Base-by-base conservation (phyloP, 2,329 filamentous ascomycete species). In the Epicoccum nigrum region DNA sequence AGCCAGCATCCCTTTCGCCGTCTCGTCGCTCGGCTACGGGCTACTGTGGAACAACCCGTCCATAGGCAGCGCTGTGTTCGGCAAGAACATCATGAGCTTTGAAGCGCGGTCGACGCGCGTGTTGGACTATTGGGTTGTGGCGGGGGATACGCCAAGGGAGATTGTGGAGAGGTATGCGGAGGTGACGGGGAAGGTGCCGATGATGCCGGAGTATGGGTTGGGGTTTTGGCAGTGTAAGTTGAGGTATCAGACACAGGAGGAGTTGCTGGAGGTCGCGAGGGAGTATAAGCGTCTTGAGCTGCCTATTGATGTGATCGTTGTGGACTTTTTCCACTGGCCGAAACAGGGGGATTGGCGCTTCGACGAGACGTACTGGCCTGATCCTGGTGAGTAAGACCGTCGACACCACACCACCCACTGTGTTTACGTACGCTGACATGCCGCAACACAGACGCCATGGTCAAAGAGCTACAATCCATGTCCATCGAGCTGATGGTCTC, bases 171-270 rank as follows among this genome's bases (percentile, higher is more conserved):
- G 79, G 0, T 88, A 87, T 58, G 79, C 81, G 0, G 69, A 70
- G 4, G 82, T 76, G 1, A 85, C 84, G 0, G 85, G 85, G 0
- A 79, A 76, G 27, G 83, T 82, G 0, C 85, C 86, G 0, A 83
- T 84, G 79, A 87, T 88, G 85, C 86, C 85, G 1, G 85, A 87
- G 58, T 87, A 86, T 59, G 85, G 84, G 0, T 75, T 88, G 0
- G 85, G 85, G 0, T 88, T 87, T 64, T 87, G 85, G 85, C 85
- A 88, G 64, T 86, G 83, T 68, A 87, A 86, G 68, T 72, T 87
- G 9, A 77, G 85, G 1, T 88, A 88, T 58, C 82, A 84, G 67
- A 87, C 81, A 0, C 86, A 88, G 60, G 83, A 86, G 15, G 84
- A 88, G 63, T 64, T 87, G 0, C 74, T 88, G 0, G 68, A 74